Evolutionary conservation across 179 eudicot genomes (phyloP).

Genomic region (Silene noctiflora): DNA sequence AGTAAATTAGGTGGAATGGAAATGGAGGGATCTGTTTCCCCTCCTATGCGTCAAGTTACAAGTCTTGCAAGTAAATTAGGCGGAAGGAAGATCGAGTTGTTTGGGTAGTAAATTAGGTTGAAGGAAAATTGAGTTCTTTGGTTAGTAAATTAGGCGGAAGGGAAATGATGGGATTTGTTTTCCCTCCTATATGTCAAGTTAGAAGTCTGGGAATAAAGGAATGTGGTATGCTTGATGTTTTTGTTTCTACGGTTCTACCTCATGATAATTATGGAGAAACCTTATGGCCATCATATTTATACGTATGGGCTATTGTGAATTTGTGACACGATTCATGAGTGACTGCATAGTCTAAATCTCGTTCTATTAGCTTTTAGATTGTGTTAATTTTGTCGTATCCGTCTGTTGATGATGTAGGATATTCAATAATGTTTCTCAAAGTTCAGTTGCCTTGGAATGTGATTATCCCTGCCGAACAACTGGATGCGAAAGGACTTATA

Average conservation of each 20-base stretch:
- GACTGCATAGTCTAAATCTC: background rate
- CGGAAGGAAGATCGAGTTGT: background rate
- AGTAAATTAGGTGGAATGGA: background rate
- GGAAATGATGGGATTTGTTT: too few species aligned
- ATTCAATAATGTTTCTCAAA: slow-evolving; percentile 38
- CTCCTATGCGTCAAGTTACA: too few species aligned
- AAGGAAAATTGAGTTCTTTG: background rate
- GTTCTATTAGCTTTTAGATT: background rate
- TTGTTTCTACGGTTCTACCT: background rate
- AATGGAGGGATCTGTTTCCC: too few species aligned
- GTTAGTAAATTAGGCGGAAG: background rate
- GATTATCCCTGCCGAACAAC: slow-evolving; percentile 43
- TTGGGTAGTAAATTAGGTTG: background rate
- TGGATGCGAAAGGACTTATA: slow-evolving; percentile 51
- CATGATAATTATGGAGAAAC: too few species aligned
- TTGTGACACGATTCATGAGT: background rate
- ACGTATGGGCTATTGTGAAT: background rate
- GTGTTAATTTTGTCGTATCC: background rate
- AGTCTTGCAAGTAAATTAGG: background rate
- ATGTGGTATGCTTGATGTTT: too few species aligned
- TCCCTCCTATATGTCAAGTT: background rate
- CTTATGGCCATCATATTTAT: background rate
- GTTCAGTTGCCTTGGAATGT: slow-evolving; percentile 59
- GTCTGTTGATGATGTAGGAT: slow-evolving; percentile 4
- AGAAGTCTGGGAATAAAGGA: too few species aligned